Base-by-base conservation (phyloP, 2,329 filamentous ascomycete genomes). In the Colletotrichum gloeosporioides region DNA sequence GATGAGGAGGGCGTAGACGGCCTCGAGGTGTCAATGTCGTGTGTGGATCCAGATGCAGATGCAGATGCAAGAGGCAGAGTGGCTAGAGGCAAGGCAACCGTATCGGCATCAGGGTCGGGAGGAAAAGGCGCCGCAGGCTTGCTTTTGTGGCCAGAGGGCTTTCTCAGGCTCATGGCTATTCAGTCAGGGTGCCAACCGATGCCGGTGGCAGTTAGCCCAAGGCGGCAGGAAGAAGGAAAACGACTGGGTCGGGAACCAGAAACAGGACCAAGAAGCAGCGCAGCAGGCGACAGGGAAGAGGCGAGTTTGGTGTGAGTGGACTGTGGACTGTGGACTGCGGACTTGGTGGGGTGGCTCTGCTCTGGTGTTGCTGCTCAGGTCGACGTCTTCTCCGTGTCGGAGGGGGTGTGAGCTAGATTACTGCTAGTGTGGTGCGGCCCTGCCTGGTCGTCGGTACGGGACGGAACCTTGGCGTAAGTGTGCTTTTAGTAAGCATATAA, bases 141-240 rank as follows among this genome's bases (percentile, higher is more conserved):
- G 74, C 71, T 77, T 71, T 77, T 77, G 71, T 66, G 65, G 71
- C 74, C 74, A 61, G 74, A n/a, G 22, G 74, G 55, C 55, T 63
- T 76, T 73, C 69, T 73, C 25, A 73, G 73, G 49, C 69, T 76
- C 73, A 76, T 76, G 73, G 57, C 55, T 64, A 32, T 32, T 76
- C 55, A 64, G 39, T 49, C 39, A 49, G n/a, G 39, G 39, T n/a
- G 39, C 63, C 63, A 75, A 63, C 44, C 62, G 62, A 59, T 59
- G 72, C 68, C 72, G 32, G 69, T 63, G 73, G 73, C 69, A 62
- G 69, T 44, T 49, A 55, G 70, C 55, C 64, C 69, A 64, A 71
- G 61, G 25, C 32, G 55, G 57, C 25, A 67, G 34, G 57, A 76
- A 68, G 73, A 69, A 73, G 73, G 55, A 69, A 76, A 62, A n/a